Conservation (phyloP, 495 filamentous ascomycete genomes). For the Penicillium cinerascens region DNA sequence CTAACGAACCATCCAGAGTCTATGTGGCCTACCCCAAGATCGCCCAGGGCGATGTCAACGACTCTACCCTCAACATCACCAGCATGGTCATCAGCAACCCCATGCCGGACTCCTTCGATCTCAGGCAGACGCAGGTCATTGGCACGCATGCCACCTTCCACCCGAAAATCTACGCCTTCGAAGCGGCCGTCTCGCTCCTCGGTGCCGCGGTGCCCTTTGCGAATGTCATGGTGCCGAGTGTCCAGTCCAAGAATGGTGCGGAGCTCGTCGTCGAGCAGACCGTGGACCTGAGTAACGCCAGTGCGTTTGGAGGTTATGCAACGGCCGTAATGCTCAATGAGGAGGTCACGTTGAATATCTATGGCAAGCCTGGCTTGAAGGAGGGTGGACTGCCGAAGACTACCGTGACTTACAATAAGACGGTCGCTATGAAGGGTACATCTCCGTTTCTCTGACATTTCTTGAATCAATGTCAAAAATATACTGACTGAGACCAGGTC, state of each 20-base stretch:
- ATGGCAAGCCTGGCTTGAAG: conserved; percentile 54
- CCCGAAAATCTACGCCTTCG: conserved; percentile 55
- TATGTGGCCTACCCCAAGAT: conserved; percentile 71
- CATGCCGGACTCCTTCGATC: conserved; percentile 50
- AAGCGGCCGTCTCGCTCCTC: conserved; percentile 49
- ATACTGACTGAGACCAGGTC: conserved; percentile 33
- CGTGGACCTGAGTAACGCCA: conserved; percentile 47
- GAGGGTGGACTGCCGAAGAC: conserved; percentile 47
- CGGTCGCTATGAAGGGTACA: conserved; percentile 54
- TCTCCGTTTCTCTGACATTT: neutral
- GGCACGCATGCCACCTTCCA: conserved; percentile 47
- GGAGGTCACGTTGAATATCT: conserved; percentile 55
- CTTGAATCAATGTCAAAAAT: neutral
- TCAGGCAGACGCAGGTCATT: conserved; percentile 50
- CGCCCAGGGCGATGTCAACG: conserved; percentile 64
- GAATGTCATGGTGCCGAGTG: conserved; percentile 51
- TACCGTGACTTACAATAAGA: conserved; percentile 54
- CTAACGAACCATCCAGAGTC: conserved; percentile 44
- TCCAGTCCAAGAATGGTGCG: conserved; percentile 54
- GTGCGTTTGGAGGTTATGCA: conserved; percentile 57
- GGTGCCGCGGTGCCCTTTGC: conserved; percentile 52
- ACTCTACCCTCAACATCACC: conserved; percentile 58
- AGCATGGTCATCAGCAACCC: conserved; percentile 58
- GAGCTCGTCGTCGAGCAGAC: conserved; percentile 52
- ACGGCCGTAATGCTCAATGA: conserved; percentile 52